Conservation (phyloP, 208 protist genomes). For the Acanthamoeba culbertsoni region DNA sequence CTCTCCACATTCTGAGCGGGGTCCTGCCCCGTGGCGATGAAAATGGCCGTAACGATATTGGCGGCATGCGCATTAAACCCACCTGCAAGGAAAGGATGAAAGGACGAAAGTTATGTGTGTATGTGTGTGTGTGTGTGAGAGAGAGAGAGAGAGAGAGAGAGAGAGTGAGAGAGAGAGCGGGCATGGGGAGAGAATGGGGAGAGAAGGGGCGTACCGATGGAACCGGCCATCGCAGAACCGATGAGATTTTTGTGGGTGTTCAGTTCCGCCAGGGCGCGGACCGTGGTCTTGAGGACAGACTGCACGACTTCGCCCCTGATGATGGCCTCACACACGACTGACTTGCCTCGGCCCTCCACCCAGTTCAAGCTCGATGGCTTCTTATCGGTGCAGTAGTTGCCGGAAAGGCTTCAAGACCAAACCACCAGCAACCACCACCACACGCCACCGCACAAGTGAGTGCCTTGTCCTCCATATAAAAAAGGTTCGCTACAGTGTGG, state of each 20-base stretch:
- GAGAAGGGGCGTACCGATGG: slow-evolving; percentile 74
- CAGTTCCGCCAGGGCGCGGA: slow-evolving; percentile 90
- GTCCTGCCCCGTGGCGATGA: slow-evolving; percentile 97
- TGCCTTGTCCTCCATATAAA: no score
- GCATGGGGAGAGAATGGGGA: neutral
- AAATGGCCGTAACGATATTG: slow-evolving; percentile 97
- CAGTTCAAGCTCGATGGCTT: slow-evolving; percentile 98
- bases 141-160: no score
- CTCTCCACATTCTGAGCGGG: slow-evolving; percentile 97
- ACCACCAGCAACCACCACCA: neutral
- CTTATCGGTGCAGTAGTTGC: slow-evolving; percentile 99
- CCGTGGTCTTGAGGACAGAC: slow-evolving; percentile 93
- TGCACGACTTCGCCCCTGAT: slow-evolving; percentile 91
- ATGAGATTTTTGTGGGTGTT: slow-evolving; percentile 96
- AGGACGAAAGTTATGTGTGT: no score
- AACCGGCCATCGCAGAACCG: slow-evolving; percentile 96
- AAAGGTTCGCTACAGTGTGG: no score
- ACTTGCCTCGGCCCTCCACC: slow-evolving; percentile 96
- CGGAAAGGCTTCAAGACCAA: slow-evolving; percentile 82
- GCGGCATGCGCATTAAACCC: slow-evolving; percentile 97
- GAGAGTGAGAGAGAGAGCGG: neutral
- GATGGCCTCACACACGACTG: slow-evolving; percentile 93
- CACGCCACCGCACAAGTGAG: neutral
- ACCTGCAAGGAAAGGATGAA: slow-evolving; percentile 79
- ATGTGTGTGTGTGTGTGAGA: no score